Evolutionary conservation across 1,284 basidiomycete species (phyloP), one percentile per base, ranked within the genome.

Genomic region (Rhizoctonia solani): DNA sequence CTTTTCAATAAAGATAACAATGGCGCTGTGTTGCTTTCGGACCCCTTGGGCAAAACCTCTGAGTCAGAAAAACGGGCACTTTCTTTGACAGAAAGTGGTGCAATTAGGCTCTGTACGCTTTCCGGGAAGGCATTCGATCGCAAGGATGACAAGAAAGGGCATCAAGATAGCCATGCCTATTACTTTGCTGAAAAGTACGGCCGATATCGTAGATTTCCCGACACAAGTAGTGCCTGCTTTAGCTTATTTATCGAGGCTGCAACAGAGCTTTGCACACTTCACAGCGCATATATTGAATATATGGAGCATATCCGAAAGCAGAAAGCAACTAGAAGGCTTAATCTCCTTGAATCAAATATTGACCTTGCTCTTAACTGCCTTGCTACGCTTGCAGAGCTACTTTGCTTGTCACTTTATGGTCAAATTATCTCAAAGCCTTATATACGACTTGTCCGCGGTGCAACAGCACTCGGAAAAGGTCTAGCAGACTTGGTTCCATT

Each of bases 371-470:
- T 81, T 0, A 46, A 75, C 1, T 74, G 76, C 59, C 55, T 41
- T n/a, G 63, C 74, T 3, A 79, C 78, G 21, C 70, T 78, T 14
- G 77, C 77, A 2, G 77, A 80, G 55, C 74, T 79, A 39, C 73
- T 71, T 23, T 74, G 75, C 14, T 69, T 79, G 14, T 66, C 73
- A 2, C 61, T 79, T 1, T 79, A 78, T 69, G 69, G 55, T 68
- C 29, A 73, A 76, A 47, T 72, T 21, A 69, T 78, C 27, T 74
- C 72, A 3, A 67, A 74, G 37, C 77, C 76, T 1, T 80, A 78
- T 68, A 74, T 77, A 66, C 47, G 69, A 9, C 14, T 44, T 0
- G 73, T 79, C 21, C 71, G 74, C 8, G 69, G 68, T 16, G 41
- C 70, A 29, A 65, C 67, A 9, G 67, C 56, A 2, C 41, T 68